Evolutionary conservation across 257 asterid species (phyloP).

Genomic region (Solanum ahanhuiri): DNA sequence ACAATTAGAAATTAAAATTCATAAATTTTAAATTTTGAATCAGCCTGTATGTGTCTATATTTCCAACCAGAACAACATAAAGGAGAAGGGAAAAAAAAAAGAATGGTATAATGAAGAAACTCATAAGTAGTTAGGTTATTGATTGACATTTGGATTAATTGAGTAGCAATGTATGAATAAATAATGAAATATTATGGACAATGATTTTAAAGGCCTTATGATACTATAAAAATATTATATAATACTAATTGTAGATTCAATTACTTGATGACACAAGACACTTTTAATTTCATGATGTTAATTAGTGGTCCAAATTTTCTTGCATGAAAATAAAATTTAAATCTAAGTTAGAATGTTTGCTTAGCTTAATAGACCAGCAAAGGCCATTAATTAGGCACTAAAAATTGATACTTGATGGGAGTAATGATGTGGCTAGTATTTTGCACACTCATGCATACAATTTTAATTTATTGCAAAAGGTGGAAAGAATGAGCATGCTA

Average conservation of each 20-base stretch:
- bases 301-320: background rate
- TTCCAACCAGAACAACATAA: background rate
- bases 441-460: background rate
- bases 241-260: background rate
- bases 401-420: background rate
- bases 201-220: background rate
- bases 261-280: background rate
- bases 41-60: background rate
- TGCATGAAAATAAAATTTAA: background rate
- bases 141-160: background rate
- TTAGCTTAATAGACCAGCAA: constrained; percentile 38
- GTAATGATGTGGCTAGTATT: background rate
- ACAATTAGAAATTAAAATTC: background rate
- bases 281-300: background rate
- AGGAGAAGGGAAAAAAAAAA: background rate
- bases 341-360: constrained; percentile 6
- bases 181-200: background rate
- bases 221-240: background rate
- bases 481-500: constrained; percentile 16
- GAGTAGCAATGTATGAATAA: background rate
- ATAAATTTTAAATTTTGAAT: background rate
- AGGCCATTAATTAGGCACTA: background rate
- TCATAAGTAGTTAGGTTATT: background rate
- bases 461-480: background rate
- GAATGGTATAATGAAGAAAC: background rate